These are phyloP conservation scores for Pleurotus salmoneostramineus DNA, from an alignment of 768 basidiomycete genomes.

Conservation along the genomic window DNA sequence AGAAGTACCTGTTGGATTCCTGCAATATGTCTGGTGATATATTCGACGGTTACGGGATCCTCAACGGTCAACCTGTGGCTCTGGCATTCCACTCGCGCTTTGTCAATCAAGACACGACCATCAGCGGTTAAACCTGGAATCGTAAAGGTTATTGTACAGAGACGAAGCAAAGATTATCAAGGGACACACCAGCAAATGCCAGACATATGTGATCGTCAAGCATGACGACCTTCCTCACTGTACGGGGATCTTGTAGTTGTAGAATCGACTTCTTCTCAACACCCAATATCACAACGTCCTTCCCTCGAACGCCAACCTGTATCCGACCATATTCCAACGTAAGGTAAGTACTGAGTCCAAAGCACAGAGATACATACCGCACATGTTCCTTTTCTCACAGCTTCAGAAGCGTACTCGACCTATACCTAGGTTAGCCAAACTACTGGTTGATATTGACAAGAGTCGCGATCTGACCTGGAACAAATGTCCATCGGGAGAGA, in stretches of 20 bases:
- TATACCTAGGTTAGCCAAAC: constrained; percentile 24
- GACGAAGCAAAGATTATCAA: neutral
- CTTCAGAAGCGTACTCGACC: constrained; percentile 99
- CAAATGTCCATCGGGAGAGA: constrained; percentile 98
- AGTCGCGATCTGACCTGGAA: constrained; percentile 67
- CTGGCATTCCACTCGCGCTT: constrained; percentile 96
- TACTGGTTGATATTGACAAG: neutral
- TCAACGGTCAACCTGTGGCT: constrained; percentile 96
- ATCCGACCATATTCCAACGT: neutral
- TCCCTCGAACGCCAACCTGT: constrained; percentile 94
- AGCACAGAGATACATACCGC: constrained; percentile 54
- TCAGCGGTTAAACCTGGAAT: constrained; percentile 89
- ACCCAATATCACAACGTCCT: constrained; percentile 91
- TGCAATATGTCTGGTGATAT: constrained; percentile 96
- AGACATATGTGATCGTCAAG: constrained; percentile 96
- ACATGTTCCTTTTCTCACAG: constrained; percentile 95
- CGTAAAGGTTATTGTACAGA: constrained; percentile 5
- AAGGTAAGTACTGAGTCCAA: too few species aligned
- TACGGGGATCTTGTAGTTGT: constrained; percentile 98
- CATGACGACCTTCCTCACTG: constrained; percentile 97
- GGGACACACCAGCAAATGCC: constrained; percentile 88
- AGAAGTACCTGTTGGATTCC: constrained; percentile 91
- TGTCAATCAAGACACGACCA: constrained; percentile 96
- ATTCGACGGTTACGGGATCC: constrained; percentile 97
- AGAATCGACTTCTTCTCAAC: constrained; percentile 99